Percentiles rank a stretch among this genome's conserved stretches.
Evolutionary conservation across 2,329 filamentous ascomycete genomes (phyloP).

Genomic region (Stachybotrys chlorohalonatus): DNA sequence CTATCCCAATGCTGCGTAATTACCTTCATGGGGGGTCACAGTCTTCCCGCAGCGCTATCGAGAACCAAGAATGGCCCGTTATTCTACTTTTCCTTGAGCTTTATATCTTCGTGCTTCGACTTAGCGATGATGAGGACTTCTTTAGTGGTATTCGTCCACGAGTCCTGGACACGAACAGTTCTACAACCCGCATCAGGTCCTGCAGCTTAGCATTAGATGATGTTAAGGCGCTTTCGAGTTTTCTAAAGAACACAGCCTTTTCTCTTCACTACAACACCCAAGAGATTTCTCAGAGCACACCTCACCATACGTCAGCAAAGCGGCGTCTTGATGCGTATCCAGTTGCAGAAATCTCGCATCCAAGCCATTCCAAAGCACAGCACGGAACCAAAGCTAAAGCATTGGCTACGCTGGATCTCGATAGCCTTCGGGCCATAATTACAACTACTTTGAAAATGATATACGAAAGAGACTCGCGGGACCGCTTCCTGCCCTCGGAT

Average conservation of each 20-base stretch:
- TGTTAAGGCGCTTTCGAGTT: constrained; percentile 65
- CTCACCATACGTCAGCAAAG: constrained; percentile 18
- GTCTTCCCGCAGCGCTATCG: constrained; percentile 10
- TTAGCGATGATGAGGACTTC: constrained; percentile 97
- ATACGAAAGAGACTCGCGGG: constrained; percentile 86
- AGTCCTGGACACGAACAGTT: constrained; percentile 25
- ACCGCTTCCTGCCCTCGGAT: constrained; percentile 69
- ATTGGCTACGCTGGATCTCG: constrained; percentile 48
- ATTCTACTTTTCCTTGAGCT: constrained; percentile 87
- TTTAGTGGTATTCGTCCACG: constrained; percentile 48
- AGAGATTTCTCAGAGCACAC: constrained; percentile 37
- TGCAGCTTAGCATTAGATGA: constrained; percentile 65
- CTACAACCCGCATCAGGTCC: constrained; percentile 40
- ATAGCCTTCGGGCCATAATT: constrained; percentile 70
- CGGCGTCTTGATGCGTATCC: constrained; percentile 7
- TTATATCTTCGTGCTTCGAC: constrained; percentile 83
- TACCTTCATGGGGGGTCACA: constrained; percentile 20
- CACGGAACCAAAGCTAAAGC: neutral
- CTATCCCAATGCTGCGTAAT: constrained; percentile 18
- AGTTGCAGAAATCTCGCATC: neutral
- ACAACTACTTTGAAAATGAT: constrained; percentile 77
- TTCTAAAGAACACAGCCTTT: constrained; percentile 87
- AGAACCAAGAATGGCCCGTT: constrained; percentile 67
- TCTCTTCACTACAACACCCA: constrained; percentile 76
- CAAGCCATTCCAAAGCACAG: neutral